phyloP scores from a whole-genome alignment of 768 basidiomycete species.

The Coprinopsis cinerea region DNA sequence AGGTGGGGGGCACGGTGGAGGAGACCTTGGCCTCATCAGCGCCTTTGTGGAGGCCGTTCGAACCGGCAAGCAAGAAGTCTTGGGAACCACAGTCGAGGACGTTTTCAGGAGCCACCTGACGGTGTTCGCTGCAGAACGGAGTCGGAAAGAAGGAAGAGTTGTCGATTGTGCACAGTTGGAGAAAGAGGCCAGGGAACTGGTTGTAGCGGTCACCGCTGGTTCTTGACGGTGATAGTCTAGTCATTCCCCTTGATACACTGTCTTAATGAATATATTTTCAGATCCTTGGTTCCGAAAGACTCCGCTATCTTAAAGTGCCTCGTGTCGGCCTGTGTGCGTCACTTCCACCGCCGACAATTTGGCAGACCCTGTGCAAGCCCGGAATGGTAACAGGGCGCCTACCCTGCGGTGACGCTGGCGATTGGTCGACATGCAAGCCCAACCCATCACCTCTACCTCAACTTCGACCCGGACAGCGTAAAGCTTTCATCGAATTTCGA shows the following conservation, averaged over 20 bases:
- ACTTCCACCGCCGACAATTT: too few relatives aligned
- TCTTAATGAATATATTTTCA: not conserved
- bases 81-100: conserved; percentile 65
- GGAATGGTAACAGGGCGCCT: too few relatives aligned
- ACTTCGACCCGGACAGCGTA: not conserved
- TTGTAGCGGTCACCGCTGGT: not conserved
- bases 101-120: conserved; percentile 75
- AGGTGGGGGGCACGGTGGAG: conserved; percentile 79
- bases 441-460: too few relatives aligned
- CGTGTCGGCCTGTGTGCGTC: too few relatives aligned
- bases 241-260: not conserved
- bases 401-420: too few relatives aligned
- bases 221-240: conserved; percentile 1
- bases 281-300: too few relatives aligned
- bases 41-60: conserved; percentile 75
- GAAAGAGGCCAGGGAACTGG: conserved; percentile 22
- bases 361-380: not conserved
- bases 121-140: conserved; percentile 84
- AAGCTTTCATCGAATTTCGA: not conserved
- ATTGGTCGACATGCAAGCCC: too few relatives aligned
- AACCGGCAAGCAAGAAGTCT: conserved; percentile 50
- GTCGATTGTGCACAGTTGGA: conserved; percentile 70
- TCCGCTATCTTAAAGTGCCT: too few relatives aligned
- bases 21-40: conserved; percentile 70
- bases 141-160: conserved; percentile 61